phyloP scores from a whole-genome alignment of 2,329 filamentous ascomycete species.

The Cladophialophora psammophila region DNA sequence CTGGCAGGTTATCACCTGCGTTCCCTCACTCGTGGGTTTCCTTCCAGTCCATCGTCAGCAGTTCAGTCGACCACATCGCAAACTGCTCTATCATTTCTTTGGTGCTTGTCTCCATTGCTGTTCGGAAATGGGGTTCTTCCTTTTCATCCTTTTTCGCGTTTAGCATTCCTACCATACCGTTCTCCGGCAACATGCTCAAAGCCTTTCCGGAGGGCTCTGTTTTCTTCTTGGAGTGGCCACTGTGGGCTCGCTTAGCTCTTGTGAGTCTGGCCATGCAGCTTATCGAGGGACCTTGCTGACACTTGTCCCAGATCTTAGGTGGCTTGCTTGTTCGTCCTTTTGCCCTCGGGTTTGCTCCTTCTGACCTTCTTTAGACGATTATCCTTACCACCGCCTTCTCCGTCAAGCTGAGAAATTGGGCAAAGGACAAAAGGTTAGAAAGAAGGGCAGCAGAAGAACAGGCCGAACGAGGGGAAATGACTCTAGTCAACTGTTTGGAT shows the following conservation, averaged over 20 bases:
- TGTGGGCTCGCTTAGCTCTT: constrained; percentile 39
- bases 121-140: constrained; percentile 33
- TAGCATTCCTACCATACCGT: constrained; percentile 32
- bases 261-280: constrained; percentile 26
- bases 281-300: constrained; percentile 7
- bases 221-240: constrained; percentile 38
- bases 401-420: constrained; percentile 66
- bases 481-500: constrained; percentile 59
- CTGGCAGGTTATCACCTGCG: constrained; percentile 1
- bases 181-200: constrained; percentile 27
- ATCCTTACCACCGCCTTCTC: constrained; percentile 73
- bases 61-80: constrained; percentile 26
- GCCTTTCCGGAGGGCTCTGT: constrained; percentile 22
- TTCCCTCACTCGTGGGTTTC: constrained; percentile 15
- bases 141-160: constrained; percentile 31
- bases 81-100: constrained; percentile 34
- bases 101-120: constrained; percentile 31
- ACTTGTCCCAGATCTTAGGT: constrained; percentile 33
- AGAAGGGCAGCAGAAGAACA: constrained; percentile 68
- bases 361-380: constrained; percentile 55
- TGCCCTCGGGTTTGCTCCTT: constrained; percentile 20
- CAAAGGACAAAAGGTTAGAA: constrained; percentile 62
- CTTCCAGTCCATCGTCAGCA: constrained; percentile 31
- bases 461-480: constrained; percentile 58
- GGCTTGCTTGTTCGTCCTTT: constrained; percentile 25